Evolutionary conservation across 768 basidiomycete species (phyloP), one percentile per base, ranked within the genome.

Genomic region (Ephemerocybe angulata): DNA sequence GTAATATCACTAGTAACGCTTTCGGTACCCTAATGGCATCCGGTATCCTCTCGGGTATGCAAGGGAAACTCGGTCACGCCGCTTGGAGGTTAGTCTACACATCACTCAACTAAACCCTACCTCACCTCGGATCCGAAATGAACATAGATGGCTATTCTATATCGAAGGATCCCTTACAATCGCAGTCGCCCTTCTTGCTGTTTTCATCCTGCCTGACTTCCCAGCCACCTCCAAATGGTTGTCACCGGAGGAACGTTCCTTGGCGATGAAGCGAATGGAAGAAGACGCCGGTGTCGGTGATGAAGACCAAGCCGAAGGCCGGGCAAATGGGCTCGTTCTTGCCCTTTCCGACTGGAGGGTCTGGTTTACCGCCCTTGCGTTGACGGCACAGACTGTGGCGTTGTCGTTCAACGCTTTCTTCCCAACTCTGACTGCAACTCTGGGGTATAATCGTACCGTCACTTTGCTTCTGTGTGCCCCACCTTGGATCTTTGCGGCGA

Each of bases 11-110:
- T 57, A 87, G 85, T 54, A 95, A 93, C 69, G 92, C 90, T 0
- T 93, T 94, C 63, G 91, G 92, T 1, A 77, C 88, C 1, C 74
- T 95, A 13, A 81, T 94, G 52, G 90, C 91, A 7, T 88, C 88
- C 25, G 89, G 81, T 0, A 88, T 94, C 50, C 76, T 95, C 41
- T 76, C 80, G 57, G 75, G 76, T 11, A 89, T 94, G 88, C 77
- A 90, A 30, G 89, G 88, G 1, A 76, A 80, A 43, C 75, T 84
- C n/a, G 91, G 90, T 1, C 77, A 81, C 57, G 75, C 86, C 2
- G 88, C 87, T 2, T 95, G 93, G 93, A 76, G 87, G 80, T 87
- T 65, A 67, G 76, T 38, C n/a, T n/a, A n/a, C n/a, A n/a, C n/a
- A n/a, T n/a, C n/a, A 12, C 27, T 46, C n/a, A 11, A 12, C 27